Conservation (phyloP, 768 basidiomycete species). For the Termitomyces titanicus region DNA sequence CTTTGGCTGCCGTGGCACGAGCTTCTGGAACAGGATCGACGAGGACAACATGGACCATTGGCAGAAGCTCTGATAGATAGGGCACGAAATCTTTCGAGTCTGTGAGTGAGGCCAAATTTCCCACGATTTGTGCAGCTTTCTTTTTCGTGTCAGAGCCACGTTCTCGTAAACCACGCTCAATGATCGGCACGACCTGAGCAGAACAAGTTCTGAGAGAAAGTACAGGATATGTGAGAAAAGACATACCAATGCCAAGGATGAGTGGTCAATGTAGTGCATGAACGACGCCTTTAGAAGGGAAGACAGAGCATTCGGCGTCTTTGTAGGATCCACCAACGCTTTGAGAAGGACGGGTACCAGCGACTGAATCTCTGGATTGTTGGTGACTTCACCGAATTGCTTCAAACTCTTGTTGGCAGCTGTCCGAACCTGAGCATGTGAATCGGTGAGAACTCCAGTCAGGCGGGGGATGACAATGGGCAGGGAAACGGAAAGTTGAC, state of each 20-base stretch:
- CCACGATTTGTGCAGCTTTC: constrained; percentile 95
- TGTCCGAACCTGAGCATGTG: constrained; percentile 91
- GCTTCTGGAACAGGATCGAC: constrained; percentile 98
- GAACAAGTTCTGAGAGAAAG: background rate
- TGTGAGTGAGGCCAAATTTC: constrained; percentile 90
- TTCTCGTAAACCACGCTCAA: constrained; percentile 90
- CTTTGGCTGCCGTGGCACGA: constrained; percentile 94
- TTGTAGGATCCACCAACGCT: constrained; percentile 92
- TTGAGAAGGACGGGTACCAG: constrained; percentile 88
- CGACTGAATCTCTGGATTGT: constrained; percentile 93
- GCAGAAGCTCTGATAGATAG: constrained; percentile 84
- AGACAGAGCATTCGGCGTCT: constrained; percentile 82
- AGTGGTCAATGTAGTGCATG: constrained; percentile 97
- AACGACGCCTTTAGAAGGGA: constrained; percentile 91
- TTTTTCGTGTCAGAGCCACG: constrained; percentile 92
- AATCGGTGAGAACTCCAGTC: constrained; percentile 93
- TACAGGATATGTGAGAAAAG: background rate
- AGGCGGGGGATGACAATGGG: constrained; percentile 97
- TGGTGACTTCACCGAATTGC: constrained; percentile 97
- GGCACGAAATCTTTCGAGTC: constrained; percentile 93
- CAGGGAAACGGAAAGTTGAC: constrained; percentile 89
- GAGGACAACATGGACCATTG: constrained; percentile 87
- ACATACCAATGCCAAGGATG: constrained; percentile 86
- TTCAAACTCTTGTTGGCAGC: constrained; percentile 96
- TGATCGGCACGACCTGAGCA: constrained; percentile 82